Evolutionary conservation across 768 basidiomycete genomes (phyloP), one percentile per base, ranked within the genome.

Genomic region (Tulasnella sp.): DNA sequence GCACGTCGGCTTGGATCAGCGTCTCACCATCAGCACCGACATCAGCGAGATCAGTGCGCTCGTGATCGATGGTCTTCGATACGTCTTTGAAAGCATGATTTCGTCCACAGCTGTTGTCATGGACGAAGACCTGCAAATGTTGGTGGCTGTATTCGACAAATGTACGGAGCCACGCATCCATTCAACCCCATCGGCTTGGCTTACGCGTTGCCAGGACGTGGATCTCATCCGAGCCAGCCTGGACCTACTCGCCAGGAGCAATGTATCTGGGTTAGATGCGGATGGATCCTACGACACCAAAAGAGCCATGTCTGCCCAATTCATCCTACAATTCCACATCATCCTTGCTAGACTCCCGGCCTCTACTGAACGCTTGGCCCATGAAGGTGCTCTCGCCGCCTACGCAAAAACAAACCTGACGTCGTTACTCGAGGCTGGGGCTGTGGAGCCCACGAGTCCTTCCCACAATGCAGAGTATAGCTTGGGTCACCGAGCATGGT

Each of bases 241-340:
- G 25, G 82, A 90, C 42, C 74, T 92, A 0, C 80, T 85, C 64
- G 77, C 76, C 27, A 78, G 79, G 58, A 78, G 80, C 29, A 85
- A 91, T 64, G 72, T 92, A 3, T 78, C 78, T 30, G 87, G 87
- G 12, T 68, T 83, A 12, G 31, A 53, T 2, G 22, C 25, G 19
- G 24, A 31, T 4, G 54, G 54, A 9, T 15, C 42, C 22, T 17
- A 25, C 15, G 10, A 22, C 17, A 10, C 8, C 24, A 53, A 34
- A 11, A 24, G 24, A 11, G n/a, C 60, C 10, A 44, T 34, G 19
- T 90, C 90, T 66, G 76, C 85, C 0, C 81, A 85, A 0, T 85
- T 88, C 65, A 74, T 94, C 59, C 79, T 96, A 55, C 73, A 84
- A 29, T 88, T 96, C 73, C 91, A 94, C 66, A 85, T 92, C 75